Evolutionary conservation across 192 early-diverging fungal genomes (phyloP).

Genomic region (Linnemannia hyalina): DNA sequence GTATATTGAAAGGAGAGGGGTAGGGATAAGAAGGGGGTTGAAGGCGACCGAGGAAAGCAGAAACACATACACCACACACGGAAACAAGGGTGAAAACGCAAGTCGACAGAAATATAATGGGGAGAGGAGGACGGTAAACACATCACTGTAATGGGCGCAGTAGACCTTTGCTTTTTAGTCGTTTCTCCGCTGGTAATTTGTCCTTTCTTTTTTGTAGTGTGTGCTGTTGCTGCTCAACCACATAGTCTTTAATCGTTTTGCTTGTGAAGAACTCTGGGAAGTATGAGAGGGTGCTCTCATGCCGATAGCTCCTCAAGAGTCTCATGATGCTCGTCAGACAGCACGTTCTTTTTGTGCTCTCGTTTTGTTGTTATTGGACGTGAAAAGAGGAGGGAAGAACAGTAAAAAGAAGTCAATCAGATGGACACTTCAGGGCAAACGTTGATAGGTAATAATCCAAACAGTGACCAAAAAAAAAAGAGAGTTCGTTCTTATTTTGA

Average conservation of each 20-base stretch:
- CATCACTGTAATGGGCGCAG: conserved; percentile 4
- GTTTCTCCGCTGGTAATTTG: neutral
- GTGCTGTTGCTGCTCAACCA: too few relatives aligned
- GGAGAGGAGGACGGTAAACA: neutral
- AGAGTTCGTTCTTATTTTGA: neutral
- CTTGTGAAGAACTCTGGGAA: neutral
- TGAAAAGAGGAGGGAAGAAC: neutral
- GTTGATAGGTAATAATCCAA: neutral
- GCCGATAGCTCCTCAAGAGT: neutral
- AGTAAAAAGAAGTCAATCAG: neutral
- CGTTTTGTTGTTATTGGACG: neutral
- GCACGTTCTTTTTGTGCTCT: neutral
- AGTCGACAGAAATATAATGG: neutral
- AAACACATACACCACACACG: neutral
- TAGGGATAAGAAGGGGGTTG: neutral
- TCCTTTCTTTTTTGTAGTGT: neutral
- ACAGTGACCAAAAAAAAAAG: neutral
- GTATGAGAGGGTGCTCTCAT: neutral
- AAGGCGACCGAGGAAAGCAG: neutral
- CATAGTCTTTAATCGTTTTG: too few relatives aligned
- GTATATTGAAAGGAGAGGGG: neutral
- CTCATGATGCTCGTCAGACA: neutral
- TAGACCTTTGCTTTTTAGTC: conserved; percentile 1
- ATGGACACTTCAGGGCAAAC: neutral
- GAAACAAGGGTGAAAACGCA: neutral